These are phyloP conservation scores for Phytophthora lateralis DNA, from an alignment of 352 stramenopile species.

Conservation along the genomic window DNA sequence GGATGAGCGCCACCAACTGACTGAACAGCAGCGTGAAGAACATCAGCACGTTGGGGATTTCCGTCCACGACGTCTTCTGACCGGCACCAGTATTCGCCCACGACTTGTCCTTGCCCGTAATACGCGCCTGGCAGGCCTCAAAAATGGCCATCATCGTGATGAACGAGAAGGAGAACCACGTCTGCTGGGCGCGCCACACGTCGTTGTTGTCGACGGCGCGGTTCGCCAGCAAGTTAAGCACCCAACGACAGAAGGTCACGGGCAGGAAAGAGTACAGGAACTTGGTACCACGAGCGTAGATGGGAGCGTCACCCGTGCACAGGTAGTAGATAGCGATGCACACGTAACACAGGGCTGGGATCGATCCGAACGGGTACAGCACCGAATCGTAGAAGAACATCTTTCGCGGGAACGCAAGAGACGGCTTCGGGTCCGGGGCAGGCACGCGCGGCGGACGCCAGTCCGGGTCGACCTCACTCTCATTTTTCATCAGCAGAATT, in stretches of 20 bases:
- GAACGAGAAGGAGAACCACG: conserved; percentile 92
- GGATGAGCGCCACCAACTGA: conserved; percentile 78
- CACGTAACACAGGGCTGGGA: conserved; percentile 87
- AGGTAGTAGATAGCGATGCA: conserved; percentile 87
- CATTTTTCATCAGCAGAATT: conserved; percentile 90
- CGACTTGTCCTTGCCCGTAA: conserved; percentile 87
- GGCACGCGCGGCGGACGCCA: conserved; percentile 85
- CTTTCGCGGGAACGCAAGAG: conserved; percentile 81
- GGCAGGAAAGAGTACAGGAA: conserved; percentile 91
- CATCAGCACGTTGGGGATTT: conserved; percentile 90
- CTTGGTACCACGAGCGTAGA: conserved; percentile 81
- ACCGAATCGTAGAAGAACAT: conserved; percentile 92
- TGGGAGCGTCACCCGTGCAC: conserved; percentile 82
- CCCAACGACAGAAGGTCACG: conserved; percentile 76
- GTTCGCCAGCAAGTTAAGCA: conserved; percentile 87
- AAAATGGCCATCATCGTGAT: conserved; percentile 88
- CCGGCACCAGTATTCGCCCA: conserved; percentile 91
- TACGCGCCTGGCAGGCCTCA: conserved; percentile 74
- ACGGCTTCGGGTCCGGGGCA: conserved; percentile 83
- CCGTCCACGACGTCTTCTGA: conserved; percentile 88
- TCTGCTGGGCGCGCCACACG: conserved; percentile 89
- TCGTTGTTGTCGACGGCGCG: conserved; percentile 90
- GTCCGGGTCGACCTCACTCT: conserved; percentile 88
- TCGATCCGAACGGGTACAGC: conserved; percentile 89
- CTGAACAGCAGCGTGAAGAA: conserved; percentile 86